phyloP scores from a whole-genome alignment of 768 basidiomycete genomes.

The Austroboletus eburneus region DNA sequence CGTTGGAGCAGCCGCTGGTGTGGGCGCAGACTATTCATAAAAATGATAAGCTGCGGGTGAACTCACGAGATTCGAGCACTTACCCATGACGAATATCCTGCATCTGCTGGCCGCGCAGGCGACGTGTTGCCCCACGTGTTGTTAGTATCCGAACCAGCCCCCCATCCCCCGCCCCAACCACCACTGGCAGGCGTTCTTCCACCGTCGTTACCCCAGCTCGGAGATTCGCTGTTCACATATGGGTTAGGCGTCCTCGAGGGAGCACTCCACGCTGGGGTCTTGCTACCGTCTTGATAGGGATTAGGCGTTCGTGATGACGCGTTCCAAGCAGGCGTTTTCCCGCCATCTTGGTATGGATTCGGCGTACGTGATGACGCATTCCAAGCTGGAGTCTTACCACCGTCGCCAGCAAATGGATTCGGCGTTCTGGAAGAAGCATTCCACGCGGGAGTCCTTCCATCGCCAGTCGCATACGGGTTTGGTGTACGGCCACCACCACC shows the following conservation, averaged over 20 bases:
- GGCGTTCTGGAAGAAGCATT: conserved; percentile 63
- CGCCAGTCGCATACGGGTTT: conserved; percentile 59
- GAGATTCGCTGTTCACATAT: conserved; percentile 29
- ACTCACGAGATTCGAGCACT: conserved; percentile 21
- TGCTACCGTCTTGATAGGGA: conserved; percentile 35
- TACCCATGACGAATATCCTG: conserved; percentile 31
- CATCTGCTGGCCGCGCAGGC: conserved; percentile 30
- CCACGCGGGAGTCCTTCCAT: conserved; percentile 61
- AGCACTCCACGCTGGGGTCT: conserved; percentile 16
- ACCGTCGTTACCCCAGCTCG: conserved; percentile 32
- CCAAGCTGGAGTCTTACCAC: conserved; percentile 69
- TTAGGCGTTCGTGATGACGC: conserved; percentile 51
- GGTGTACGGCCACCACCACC: conserved; percentile 50
- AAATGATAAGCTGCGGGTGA: conserved; percentile 12
- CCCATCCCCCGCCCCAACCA: conserved; percentile 33
- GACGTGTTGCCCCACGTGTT: conserved; percentile 29
- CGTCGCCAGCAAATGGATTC: conserved; percentile 56
- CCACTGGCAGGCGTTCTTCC: conserved; percentile 55
- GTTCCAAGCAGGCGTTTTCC: conserved; percentile 51
- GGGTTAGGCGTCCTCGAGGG: conserved; percentile 52
- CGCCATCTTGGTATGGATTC: conserved; percentile 45
- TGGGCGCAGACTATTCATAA: conserved; percentile 32
- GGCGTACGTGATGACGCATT: conserved; percentile 48
- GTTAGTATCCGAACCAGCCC: conserved; percentile 14
- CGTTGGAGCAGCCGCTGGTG: conserved; percentile 38